These are phyloP conservation scores for Hypoxylon sp. DNA, from an alignment of 2,329 filamentous ascomycete genomes.

Conservation along the genomic window DNA sequence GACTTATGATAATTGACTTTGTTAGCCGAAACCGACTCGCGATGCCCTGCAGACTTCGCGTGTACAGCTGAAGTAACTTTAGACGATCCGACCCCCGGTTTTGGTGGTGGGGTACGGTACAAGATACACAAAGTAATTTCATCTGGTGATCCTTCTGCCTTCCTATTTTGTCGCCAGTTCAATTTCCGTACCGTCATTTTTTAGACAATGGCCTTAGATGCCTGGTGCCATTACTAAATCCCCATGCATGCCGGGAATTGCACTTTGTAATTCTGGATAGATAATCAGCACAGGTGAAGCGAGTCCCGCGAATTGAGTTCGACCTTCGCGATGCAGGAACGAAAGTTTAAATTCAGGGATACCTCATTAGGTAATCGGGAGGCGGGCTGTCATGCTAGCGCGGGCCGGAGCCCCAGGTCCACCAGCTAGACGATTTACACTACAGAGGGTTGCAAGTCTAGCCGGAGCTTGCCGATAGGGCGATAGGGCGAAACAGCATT, in stretches of 20 bases:
- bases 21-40: background rate
- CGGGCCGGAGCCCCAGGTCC: conserved; percentile 23
- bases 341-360: conserved; percentile 27
- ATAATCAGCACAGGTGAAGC: conserved; percentile 4
- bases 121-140: conserved; percentile 25
- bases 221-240: background rate
- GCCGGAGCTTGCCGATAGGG: conserved; percentile 24
- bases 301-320: background rate
- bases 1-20: background rate
- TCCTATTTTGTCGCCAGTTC: conserved; percentile 16
- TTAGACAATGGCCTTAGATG: background rate
- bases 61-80: conserved; percentile 1
- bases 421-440: conserved; percentile 11
- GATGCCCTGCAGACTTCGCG: background rate
- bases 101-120: conserved; percentile 21
- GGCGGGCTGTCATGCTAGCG: conserved; percentile 9
- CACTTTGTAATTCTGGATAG: conserved; percentile 2
- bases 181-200: conserved; percentile 10
- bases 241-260: conserved; percentile 1
- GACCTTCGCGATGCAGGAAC: conserved; percentile 22
- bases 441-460: conserved; percentile 20
- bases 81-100: background rate
- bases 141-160: conserved; percentile 23
- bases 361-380: conserved; percentile 12
- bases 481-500: conserved; percentile 13